Evolutionary conservation across 2,329 filamentous ascomycete genomes (phyloP), one percentile per base, ranked within the genome.

Genomic region (Nigrospora sphaerica): DNA sequence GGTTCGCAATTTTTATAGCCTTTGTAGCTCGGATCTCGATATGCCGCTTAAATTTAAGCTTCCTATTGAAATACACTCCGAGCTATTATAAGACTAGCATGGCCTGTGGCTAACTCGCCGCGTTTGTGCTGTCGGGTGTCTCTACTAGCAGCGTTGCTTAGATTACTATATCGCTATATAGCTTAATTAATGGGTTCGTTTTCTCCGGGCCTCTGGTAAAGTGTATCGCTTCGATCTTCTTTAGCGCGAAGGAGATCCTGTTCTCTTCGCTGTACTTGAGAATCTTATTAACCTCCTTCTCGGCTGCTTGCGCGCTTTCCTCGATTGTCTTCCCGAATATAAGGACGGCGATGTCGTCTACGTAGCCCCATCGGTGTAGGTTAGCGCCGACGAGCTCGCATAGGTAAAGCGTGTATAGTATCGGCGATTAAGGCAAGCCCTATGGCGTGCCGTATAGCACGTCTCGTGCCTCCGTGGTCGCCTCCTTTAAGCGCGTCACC

Each of bases 181-280:
- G 34, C 42, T 36, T 28, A 28, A 51, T 45, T 4, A 39, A 12
- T 5, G 38, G 43, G 42, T 42, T 42, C 33, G 7, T 18, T 12
- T 44, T 31, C 17, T 46, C 32, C 39, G 17, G 34, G 12, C 41
- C 47, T 34, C 31, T 39, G 6, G 46, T 44, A 44, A 57, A 54
- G 38, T 58, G 48, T 17, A 58, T 55, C 3, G 55, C 48, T 40
- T 58, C 48, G 19, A 52, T 56, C 39, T 58, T 58, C 6, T 42
- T 44, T 6, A 40, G 47, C 44, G 54, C 47, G 39, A 58, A 58
- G 10, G 46, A 44, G 33, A 58, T 46, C 16, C 44, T 50, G 32
- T 54, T 53, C 5, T 36, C 44, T 16, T 35, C 43, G 11, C 56
- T 52, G 50, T 48, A 55, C 12, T 41, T 23, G 12, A 51, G 34